A percentile compares a stretch with the other conserved stretches of the same genome.
Conservation (phyloP, 306 rosid genomes). For the Vigna trinervia region DNA sequence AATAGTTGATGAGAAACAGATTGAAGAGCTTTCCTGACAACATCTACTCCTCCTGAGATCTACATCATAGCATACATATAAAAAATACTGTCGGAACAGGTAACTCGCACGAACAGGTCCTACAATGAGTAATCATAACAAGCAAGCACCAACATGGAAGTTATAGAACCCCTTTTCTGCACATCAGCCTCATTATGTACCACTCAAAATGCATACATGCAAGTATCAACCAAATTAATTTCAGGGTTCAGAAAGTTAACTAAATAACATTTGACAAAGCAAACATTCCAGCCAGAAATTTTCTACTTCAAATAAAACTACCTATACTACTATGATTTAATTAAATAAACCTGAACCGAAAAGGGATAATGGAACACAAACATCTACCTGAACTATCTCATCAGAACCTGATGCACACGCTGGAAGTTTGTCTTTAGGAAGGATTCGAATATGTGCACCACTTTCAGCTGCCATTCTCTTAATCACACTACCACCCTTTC, state of each 20-base stretch:
- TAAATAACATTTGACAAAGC: conserved; percentile 20
- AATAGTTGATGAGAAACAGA: conserved; percentile 74
- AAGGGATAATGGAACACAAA: background rate
- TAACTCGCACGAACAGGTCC: background rate
- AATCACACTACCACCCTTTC: conserved; percentile 91
- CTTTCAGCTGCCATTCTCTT: conserved; percentile 88
- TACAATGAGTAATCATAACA: conserved; percentile 6
- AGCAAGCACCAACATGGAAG: conserved; percentile 28
- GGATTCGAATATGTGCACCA: conserved; percentile 87
- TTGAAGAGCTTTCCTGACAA: conserved; percentile 83
- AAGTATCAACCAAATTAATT: conserved; percentile 11
- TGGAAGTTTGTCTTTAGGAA: conserved; percentile 88
- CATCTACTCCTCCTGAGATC: conserved; percentile 80
- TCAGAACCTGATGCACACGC: conserved; percentile 63
- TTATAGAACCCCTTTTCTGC: background rate
- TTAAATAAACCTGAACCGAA: background rate
- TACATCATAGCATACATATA: conserved; percentile 50
- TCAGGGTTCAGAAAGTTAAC: background rate
- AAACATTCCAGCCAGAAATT: conserved; percentile 9
- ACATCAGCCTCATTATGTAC: conserved; percentile 7
- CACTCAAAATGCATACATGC: conserved; percentile 7
- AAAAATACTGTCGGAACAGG: conserved; percentile 32
- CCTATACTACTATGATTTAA: background rate
- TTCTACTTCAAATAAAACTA: background rate
- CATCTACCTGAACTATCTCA: conserved; percentile 89